phyloP scores from a whole-genome alignment of 2,329 filamentous ascomycete genomes.

The Corinectria fuckeliana region DNA sequence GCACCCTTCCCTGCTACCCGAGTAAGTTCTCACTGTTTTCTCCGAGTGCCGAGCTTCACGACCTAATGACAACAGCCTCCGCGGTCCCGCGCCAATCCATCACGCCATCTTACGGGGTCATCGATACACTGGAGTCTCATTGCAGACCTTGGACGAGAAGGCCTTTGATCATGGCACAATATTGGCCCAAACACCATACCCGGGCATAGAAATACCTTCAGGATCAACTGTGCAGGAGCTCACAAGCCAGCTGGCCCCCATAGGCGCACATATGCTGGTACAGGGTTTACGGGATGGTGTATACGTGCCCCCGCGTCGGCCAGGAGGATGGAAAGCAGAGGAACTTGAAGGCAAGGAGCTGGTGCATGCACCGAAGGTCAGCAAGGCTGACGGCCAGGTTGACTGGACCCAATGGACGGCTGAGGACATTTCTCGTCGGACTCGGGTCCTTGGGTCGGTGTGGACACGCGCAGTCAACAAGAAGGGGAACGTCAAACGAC shows the following conservation, averaged over 20 bases:
- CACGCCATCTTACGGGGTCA: conserved; percentile 75
- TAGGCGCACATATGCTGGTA: conserved; percentile 76
- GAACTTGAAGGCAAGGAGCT: conserved; percentile 29
- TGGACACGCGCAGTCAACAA: conserved; percentile 60
- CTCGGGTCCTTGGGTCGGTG: conserved; percentile 67
- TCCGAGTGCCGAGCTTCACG: not conserved
- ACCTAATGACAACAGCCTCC: conserved; percentile 61
- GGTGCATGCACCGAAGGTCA: conserved; percentile 75
- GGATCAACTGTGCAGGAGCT: conserved; percentile 52
- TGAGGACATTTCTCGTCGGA: conserved; percentile 60
- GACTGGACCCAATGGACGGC: conserved; percentile 62
- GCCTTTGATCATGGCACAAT: conserved; percentile 82
- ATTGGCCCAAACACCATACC: conserved; percentile 70
- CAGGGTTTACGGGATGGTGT: conserved; percentile 65
- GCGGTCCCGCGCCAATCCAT: conserved; percentile 85
- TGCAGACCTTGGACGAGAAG: conserved; percentile 83
- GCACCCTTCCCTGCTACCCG: conserved; percentile 88
- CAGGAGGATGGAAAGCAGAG: conserved; percentile 40
- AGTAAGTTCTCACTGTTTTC: conserved; percentile 55
- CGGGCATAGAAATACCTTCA: conserved; percentile 59
- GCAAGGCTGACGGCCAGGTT: conserved; percentile 66
- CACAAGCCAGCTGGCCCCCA: conserved; percentile 59
- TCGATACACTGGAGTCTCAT: conserved; percentile 72
- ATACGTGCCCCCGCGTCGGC: conserved; percentile 68
- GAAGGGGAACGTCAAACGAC: conserved; percentile 40